Conservation (phyloP, 1,139 yeast species). For the Hyphopichia wangnamkhiaoensis region DNA sequence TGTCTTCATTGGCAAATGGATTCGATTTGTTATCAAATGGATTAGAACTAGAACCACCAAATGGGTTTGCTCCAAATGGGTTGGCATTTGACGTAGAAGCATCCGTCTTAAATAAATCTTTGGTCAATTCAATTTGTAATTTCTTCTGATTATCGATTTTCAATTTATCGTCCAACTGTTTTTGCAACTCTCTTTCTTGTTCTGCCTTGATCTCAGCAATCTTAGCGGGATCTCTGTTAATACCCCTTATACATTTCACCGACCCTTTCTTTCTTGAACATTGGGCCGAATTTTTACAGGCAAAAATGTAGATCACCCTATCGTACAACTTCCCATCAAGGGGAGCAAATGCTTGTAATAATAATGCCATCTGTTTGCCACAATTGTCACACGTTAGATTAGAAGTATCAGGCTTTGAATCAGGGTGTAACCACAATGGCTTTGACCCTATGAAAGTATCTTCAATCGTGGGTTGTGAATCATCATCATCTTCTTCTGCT, state of each 20-base stretch:
- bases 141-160: constrained; percentile 42
- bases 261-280: constrained; percentile 74
- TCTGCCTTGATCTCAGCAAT: constrained; percentile 42
- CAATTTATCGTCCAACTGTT: constrained; percentile 42
- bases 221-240: constrained; percentile 56
- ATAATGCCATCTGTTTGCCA: constrained; percentile 57
- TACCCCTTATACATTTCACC: constrained; percentile 73
- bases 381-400: constrained; percentile 68
- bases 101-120: constrained; percentile 34
- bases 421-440: constrained; percentile 59
- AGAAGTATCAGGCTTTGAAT: constrained; percentile 55
- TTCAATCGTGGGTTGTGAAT: constrained; percentile 56
- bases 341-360: constrained; percentile 81
- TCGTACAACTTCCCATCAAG: constrained; percentile 73
- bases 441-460: constrained; percentile 82
- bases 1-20: constrained; percentile 4
- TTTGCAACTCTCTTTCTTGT: constrained; percentile 34
- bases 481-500: constrained; percentile 26
- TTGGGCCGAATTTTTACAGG: constrained; percentile 55
- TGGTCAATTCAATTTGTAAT: constrained; percentile 44
- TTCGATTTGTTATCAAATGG: constrained; percentile 24
- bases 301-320: constrained; percentile 76
- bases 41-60: constrained; percentile 24
- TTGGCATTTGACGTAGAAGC: constrained; percentile 23
- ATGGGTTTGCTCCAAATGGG: constrained; percentile 30